Evolutionary conservation across 2,329 filamentous ascomycete genomes (phyloP).

Genomic region (Phyllosticta citrichinensis): DNA sequence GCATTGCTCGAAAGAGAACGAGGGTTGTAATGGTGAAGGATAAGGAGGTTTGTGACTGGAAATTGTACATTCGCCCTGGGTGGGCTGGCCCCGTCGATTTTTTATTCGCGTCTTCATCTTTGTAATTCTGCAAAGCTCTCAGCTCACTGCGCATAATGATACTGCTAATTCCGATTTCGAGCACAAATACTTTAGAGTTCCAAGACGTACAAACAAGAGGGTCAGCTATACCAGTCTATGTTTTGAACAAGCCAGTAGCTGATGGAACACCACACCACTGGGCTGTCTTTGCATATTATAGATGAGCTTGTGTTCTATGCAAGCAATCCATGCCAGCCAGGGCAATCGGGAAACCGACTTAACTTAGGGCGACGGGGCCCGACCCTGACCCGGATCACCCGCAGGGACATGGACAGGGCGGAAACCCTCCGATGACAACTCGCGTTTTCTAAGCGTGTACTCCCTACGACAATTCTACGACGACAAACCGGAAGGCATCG

Average conservation of each 20-base stretch:
- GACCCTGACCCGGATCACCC: not conserved
- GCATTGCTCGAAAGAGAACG: conserved; percentile 39
- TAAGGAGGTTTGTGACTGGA: not conserved
- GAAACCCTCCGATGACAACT: not conserved
- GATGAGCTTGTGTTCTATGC: no score
- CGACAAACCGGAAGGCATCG: not conserved
- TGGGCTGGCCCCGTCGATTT: not conserved
- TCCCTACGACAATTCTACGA: not conserved
- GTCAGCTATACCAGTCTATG: not conserved
- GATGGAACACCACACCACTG: not conserved
- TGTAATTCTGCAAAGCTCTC: not conserved
- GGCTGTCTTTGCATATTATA: no score
- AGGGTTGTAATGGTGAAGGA: not conserved
- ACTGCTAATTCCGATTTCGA: not conserved
- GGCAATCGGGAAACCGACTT: not conserved
- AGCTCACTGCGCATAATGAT: not conserved
- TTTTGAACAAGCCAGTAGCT: not conserved
- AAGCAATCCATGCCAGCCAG: no score
- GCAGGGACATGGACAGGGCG: not conserved
- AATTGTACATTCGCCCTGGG: not conserved
- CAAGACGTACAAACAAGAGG: not conserved
- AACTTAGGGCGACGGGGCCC: not conserved
- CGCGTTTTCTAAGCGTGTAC: not conserved
- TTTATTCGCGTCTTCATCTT: not conserved
- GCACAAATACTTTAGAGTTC: not conserved